A percentile compares a stretch with the other conserved stretches of the same genome.
Conservation (phyloP, 2,329 filamentous ascomycete genomes). For the Penicillium frequentans region DNA sequence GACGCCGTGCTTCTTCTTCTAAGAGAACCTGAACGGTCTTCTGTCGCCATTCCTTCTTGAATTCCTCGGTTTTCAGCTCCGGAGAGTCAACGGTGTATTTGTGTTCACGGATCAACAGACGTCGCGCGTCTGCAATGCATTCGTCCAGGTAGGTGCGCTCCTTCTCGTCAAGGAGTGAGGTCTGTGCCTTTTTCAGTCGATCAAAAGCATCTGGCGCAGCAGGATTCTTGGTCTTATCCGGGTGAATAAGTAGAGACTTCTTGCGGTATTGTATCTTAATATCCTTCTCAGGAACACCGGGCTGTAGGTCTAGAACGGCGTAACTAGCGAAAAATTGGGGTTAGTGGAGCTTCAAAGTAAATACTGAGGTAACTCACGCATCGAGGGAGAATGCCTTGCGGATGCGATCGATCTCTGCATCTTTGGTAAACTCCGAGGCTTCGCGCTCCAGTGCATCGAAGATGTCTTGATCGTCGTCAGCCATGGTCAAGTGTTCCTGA, state of each 20-base stretch:
- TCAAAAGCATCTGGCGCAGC: conserved; percentile 94
- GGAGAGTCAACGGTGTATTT: conserved; percentile 89
- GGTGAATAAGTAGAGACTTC: conserved; percentile 98
- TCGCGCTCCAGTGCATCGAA: conserved; percentile 80
- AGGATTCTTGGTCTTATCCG: conserved; percentile 93
- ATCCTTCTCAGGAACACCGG: conserved; percentile 90
- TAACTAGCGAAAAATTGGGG: conserved; percentile 57
- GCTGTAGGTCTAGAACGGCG: conserved; percentile 91
- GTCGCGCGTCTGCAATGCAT: conserved; percentile 91
- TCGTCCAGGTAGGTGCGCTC: conserved; percentile 84
- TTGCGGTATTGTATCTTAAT: conserved; percentile 94
- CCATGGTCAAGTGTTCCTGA: conserved; percentile 36
- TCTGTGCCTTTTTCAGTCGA: conserved; percentile 91
- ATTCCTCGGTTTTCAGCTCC: conserved; percentile 77
- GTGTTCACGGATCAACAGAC: conserved; percentile 89
- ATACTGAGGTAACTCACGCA: conserved; percentile 50
- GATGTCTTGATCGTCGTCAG: conserved; percentile 69
- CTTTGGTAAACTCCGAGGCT: conserved; percentile 91
- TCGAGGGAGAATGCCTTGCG: conserved; percentile 82
- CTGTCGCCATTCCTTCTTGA: conserved; percentile 81
- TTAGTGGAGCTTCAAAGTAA: neutral
- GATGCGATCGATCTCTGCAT: conserved; percentile 94
- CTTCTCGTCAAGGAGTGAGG: conserved; percentile 90
- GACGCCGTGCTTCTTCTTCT: conserved; percentile 83
- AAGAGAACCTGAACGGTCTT: conserved; percentile 88